Conservation (phyloP, 208 protist genomes). For the Polymyxa betae region DNA sequence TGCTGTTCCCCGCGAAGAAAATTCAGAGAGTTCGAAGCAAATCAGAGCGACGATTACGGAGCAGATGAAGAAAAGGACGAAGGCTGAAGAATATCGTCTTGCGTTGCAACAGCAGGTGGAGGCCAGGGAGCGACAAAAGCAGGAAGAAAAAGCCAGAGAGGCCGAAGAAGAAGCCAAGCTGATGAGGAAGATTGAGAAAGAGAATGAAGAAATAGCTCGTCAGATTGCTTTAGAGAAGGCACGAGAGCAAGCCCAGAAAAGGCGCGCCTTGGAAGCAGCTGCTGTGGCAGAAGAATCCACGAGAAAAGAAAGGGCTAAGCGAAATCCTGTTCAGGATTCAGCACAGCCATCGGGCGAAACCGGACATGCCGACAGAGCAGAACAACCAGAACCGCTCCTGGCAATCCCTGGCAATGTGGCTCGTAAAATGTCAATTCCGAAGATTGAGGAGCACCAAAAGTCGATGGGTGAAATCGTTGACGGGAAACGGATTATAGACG, state of each 20-base stretch:
- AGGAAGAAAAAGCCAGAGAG: neutral
- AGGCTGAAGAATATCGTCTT: neutral
- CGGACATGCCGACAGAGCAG: neutral
- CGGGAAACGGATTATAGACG: neutral
- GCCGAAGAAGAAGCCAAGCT: slow-evolving; percentile 2
- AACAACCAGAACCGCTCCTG: too few species aligned
- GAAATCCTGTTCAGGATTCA: neutral
- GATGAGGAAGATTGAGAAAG: neutral
- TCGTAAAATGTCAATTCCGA: too few species aligned
- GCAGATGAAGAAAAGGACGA: neutral
- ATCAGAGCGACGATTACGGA: neutral
- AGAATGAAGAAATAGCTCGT: neutral
- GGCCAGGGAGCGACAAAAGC: slow-evolving; percentile 22
- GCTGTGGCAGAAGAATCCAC: neutral
- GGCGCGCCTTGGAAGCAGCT: neutral
- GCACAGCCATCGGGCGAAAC: neutral
- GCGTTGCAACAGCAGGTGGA: slow-evolving; percentile 32
- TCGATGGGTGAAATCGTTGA: neutral
- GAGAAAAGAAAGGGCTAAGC: neutral
- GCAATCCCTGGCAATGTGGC: neutral
- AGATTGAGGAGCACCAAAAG: neutral
- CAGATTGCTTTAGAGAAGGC: neutral
- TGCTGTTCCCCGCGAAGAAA: neutral
- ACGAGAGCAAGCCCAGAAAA: neutral
- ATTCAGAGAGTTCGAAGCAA: neutral